phyloP scores from a whole-genome alignment of 208 protist species.

The Pavlovales sp. region DNA sequence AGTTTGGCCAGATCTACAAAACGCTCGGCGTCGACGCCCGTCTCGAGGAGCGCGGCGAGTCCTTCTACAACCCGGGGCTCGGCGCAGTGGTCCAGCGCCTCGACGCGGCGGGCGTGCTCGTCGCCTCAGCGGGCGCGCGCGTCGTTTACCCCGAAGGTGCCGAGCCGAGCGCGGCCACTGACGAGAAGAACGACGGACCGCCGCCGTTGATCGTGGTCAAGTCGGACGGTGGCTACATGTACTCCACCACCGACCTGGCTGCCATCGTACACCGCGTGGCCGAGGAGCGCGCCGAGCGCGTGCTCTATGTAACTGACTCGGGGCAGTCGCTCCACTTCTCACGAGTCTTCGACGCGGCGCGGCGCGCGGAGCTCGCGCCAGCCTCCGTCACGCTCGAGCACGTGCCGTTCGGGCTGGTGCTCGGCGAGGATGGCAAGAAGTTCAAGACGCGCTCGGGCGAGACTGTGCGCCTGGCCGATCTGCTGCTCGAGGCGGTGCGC shows the following conservation, averaged over 20 bases:
- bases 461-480: constrained; percentile 81
- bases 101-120: constrained; percentile 70
- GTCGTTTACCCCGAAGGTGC: constrained; percentile 72
- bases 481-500: constrained; percentile 86
- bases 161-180: constrained; percentile 47
- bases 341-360: constrained; percentile 36
- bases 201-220: constrained; percentile 85
- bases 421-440: constrained; percentile 67
- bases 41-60: constrained; percentile 89
- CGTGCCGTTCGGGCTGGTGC: constrained; percentile 53
- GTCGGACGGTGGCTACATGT: constrained; percentile 82
- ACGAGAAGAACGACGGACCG: not conserved
- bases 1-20: constrained; percentile 86
- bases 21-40: constrained; percentile 67
- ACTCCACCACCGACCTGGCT: constrained; percentile 56
- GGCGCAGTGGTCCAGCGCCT: constrained; percentile 73
- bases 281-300: constrained; percentile 74
- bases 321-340: constrained; percentile 87
- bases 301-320: constrained; percentile 89
- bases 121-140: constrained; percentile 76
- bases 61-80: constrained; percentile 89
- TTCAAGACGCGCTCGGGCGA: constrained; percentile 92
- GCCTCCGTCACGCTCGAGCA: constrained; percentile 24
- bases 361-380: constrained; percentile 26
- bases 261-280: constrained; percentile 71